Percentiles rank a stretch among this genome's conserved stretches.
phyloP scores from a whole-genome alignment of 352 stramenopile species.

The Pythium phragmitis region DNA sequence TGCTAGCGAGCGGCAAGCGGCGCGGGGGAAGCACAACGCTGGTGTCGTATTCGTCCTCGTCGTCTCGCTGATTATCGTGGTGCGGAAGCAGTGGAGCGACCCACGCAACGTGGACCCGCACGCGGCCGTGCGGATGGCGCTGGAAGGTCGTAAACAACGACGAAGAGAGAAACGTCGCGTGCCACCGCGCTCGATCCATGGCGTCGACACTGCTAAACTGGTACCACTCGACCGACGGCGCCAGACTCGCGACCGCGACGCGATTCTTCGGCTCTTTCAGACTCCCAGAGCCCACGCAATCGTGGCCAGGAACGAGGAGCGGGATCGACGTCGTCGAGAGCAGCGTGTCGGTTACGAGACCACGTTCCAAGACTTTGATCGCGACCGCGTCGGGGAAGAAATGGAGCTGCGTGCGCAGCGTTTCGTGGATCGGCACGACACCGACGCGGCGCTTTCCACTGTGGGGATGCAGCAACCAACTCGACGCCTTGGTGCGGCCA shows the following conservation, averaged over 20 bases:
- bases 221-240: slow-evolving; percentile 65
- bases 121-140: slow-evolving; percentile 45
- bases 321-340: slow-evolving; percentile 54
- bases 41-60: background rate
- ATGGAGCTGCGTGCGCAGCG: slow-evolving; percentile 41
- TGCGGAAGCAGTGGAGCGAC: slow-evolving; percentile 16
- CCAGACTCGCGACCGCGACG: slow-evolving; percentile 44
- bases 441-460: slow-evolving; percentile 14
- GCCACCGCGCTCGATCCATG: slow-evolving; percentile 49
- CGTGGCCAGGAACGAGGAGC: slow-evolving; percentile 48
- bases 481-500: slow-evolving; percentile 21
- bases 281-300: slow-evolving; percentile 4
- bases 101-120: slow-evolving; percentile 49
- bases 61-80: slow-evolving; percentile 3
- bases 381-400: slow-evolving; percentile 52
- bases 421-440: slow-evolving; percentile 47
- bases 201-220: slow-evolving; percentile 56
- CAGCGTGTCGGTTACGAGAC: slow-evolving; percentile 34
- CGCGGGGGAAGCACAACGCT: slow-evolving; percentile 21
- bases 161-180: slow-evolving; percentile 60
- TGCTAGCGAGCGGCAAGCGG: slow-evolving; percentile 2
- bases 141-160: slow-evolving; percentile 37
- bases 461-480: slow-evolving; percentile 9
- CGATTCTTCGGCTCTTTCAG: slow-evolving; percentile 1
- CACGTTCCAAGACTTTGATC: slow-evolving; percentile 47